Evolutionary conservation across 2,329 filamentous ascomycete genomes (phyloP), one percentile per base, ranked within the genome.

Genomic region (Claviceps sp.): DNA sequence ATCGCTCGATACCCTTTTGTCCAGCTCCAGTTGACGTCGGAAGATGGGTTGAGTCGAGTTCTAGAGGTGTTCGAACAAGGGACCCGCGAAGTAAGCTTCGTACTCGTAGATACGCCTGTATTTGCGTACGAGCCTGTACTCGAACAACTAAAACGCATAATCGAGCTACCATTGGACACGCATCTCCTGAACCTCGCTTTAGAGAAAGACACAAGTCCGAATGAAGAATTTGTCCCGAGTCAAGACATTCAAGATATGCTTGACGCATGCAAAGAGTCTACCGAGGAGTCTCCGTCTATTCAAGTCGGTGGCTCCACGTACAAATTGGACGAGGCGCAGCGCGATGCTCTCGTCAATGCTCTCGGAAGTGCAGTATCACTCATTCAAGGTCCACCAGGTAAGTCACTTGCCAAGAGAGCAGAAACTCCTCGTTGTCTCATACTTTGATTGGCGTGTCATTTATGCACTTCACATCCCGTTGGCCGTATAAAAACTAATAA

Each of bases 51-150:
- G 1, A 60, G 64, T 0, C 72, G 72, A 7, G 68, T 75, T 0
- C 59, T 87, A 0, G 43, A 67, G 0, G 70, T 65, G 0, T 59
- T 83, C 6, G 56, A 62, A 0, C 47, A 37, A 0, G 47, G 37
- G 0, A 52, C 26, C 38, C 41, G 56, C 0, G 50, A 53, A 0
- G 53, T 77, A 3, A 61, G 60, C 1, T 81, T 87, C 45, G 62
- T 82, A 0, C 64, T 81, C 2, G 76, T 87, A 0, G 76, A 85
- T 43, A 83, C 84, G 0, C 71, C 84, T 0, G 72, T 83, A 0
- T 88, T 87, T 60, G 79, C 84, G 0, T 86, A 81, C 52, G 80
- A 86, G 51, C 85, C 85, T 0, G 72, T 88, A 1, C 62, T 88
- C 4, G 64, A 74, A 47, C 72, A 77, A 1, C 66, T 88, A 1